phyloP scores from a whole-genome alignment of 495 filamentous ascomycete species.

The Wilcoxina mikolae region DNA sequence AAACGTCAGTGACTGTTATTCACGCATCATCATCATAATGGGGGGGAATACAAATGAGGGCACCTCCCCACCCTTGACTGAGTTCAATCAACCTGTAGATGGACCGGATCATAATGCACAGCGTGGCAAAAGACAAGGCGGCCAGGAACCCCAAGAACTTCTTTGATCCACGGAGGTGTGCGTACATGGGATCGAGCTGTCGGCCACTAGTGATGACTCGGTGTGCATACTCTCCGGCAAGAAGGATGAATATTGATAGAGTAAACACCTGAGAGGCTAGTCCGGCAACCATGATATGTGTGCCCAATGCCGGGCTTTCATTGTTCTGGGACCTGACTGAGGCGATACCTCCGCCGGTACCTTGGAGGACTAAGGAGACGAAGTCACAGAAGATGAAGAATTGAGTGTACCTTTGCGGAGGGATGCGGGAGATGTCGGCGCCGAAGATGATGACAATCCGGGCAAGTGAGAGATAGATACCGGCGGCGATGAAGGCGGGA shows the following conservation, averaged over 20 bases:
- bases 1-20: too few relatives aligned
- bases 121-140: conserved; percentile 37
- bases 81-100: conserved; percentile 53
- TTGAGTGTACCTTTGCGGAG: conserved; percentile 39
- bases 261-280: conserved; percentile 43
- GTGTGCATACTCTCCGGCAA: conserved; percentile 38
- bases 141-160: conserved; percentile 32
- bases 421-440: conserved; percentile 45
- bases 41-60: not conserved
- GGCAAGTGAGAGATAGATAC: conserved; percentile 49
- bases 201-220: conserved; percentile 21
- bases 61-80: conserved; percentile 43
- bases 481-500: conserved; percentile 48
- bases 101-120: conserved; percentile 47
- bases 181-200: conserved; percentile 20
- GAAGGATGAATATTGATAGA: conserved; percentile 37
- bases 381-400: conserved; percentile 50
- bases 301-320: conserved; percentile 32
- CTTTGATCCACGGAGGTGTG: conserved; percentile 17
- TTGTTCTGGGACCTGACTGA: conserved; percentile 31
- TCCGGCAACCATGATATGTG: conserved; percentile 53
- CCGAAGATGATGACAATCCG: conserved; percentile 43
- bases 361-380: conserved; percentile 48
- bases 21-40: too few relatives aligned
- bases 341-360: conserved; percentile 20